Percentiles rank a stretch among this genome's conserved stretches.
Conservation (phyloP, 2,329 filamentous ascomycete genomes). For the Fusarium concolor region DNA sequence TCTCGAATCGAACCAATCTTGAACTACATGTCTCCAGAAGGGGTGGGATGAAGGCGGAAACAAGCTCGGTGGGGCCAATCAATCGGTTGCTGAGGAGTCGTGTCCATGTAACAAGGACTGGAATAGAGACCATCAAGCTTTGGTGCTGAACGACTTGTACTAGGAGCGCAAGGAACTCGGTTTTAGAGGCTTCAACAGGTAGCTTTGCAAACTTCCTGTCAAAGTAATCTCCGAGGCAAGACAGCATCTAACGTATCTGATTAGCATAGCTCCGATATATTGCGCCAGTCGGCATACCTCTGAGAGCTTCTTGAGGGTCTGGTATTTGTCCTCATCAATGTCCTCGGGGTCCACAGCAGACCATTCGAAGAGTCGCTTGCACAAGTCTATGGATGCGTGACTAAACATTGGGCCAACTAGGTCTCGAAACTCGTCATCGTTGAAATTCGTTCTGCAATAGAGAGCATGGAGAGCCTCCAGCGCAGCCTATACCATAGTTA, state of each 20-base stretch:
- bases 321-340: slow-evolving; percentile 91
- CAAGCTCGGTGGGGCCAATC: slow-evolving; percentile 72
- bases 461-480: slow-evolving; percentile 87
- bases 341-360: slow-evolving; percentile 82
- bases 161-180: slow-evolving; percentile 82
- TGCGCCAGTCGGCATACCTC: slow-evolving; percentile 69
- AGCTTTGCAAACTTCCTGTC: slow-evolving; percentile 79
- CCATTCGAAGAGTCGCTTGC: slow-evolving; percentile 82
- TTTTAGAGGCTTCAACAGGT: slow-evolving; percentile 72
- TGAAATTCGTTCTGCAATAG: slow-evolving; percentile 79
- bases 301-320: slow-evolving; percentile 91
- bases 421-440: slow-evolving; percentile 80
- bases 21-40: slow-evolving; percentile 86
- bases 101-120: slow-evolving; percentile 90
- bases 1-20: slow-evolving; percentile 88
- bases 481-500: slow-evolving; percentile 67
- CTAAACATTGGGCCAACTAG: slow-evolving; percentile 85
- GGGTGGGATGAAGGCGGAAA: slow-evolving; percentile 74
- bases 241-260: slow-evolving; percentile 72
- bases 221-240: slow-evolving; percentile 85
- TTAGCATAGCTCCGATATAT: neutral
- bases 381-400: slow-evolving; percentile 75
- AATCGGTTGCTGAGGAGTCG: slow-evolving; percentile 78
- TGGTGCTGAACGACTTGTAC: slow-evolving; percentile 83
- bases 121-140: slow-evolving; percentile 93